Evolutionary conservation across 306 rosid species (phyloP), one percentile per base, ranked within the genome.

Genomic region (Potentilla sterilis): DNA sequence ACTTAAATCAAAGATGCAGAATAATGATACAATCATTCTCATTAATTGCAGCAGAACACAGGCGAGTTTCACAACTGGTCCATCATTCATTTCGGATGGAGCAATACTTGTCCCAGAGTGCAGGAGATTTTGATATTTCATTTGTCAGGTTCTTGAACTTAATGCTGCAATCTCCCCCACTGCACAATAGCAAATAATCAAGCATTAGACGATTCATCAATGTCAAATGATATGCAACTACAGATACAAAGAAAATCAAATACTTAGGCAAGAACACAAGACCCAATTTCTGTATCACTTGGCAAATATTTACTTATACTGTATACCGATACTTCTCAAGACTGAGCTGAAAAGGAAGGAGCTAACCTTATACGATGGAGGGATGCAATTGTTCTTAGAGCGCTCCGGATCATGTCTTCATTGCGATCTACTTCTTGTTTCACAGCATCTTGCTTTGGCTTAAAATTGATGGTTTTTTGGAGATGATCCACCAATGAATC

Each of bases 391-490:
- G 99, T 97, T 63, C 99, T 89, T 57, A 96, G 98, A 61, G 98
- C 98, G 42, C 99, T 96, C 78, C 99, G 97, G 79, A 96, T 92
- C 99, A 96, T 92, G 89, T 96, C 99, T 83, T 96, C 99, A 79
- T 96, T 96, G 67, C 99, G 98, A 85, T 96, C 99, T 52, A 96
- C 98, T 86, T 96, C 98, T 89, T 96, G 99, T 87, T 96, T 96
- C 68, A 96, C 99, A 62, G 99, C 98, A 79, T 96, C 97, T 88
- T 78, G 97, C 87, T 96, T 96, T 32, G 98, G 98, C 90, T 90
- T 96, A 80, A 92, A 96, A 80, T 90, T 90, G 35, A 92, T 96
- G 54, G 99, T 96, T 83, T 96, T 92, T 78, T 90, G 98, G 76
- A 96, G 97, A 83, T 97, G 99, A 84, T 96, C 99, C 78, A 92